Conservation (phyloP, 306 rosid species). For the Pachyrhizus erosus region DNA sequence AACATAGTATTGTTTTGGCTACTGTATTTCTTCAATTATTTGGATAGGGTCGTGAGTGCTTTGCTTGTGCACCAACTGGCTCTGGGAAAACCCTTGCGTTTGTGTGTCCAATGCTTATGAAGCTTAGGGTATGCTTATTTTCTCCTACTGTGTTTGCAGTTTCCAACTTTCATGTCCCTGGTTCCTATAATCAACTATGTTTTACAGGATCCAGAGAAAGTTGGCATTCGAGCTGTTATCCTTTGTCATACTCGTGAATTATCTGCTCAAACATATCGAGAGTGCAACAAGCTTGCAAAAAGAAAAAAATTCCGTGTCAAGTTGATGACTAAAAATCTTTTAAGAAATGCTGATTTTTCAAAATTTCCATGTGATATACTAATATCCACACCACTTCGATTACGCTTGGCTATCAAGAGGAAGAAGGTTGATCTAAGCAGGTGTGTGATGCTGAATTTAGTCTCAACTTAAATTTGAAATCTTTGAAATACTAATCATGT, state of each 20-base stretch:
- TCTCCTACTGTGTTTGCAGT: conserved; percentile 23
- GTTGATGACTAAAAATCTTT: conserved; percentile 70
- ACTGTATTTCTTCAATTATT: conserved; percentile 4
- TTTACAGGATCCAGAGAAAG: conserved; percentile 62
- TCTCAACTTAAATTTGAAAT: conserved; percentile 28
- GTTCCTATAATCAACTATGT: conserved; percentile 41
- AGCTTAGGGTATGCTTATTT: conserved; percentile 71
- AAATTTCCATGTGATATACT: conserved; percentile 79
- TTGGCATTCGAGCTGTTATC: conserved; percentile 82
- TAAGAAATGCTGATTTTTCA: conserved; percentile 71
- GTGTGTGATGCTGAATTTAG: conserved; percentile 52
- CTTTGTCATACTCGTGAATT: conserved; percentile 90
- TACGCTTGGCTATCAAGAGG: conserved; percentile 64
- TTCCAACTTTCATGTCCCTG: conserved; percentile 25
- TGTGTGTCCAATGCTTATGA: conserved; percentile 91
- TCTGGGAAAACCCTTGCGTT: conserved; percentile 96
- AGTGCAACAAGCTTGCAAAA: conserved; percentile 82
- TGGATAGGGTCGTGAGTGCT: conserved; percentile 85
- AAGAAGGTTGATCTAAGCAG: conserved; percentile 80
- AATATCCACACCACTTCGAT: conserved; percentile 86
- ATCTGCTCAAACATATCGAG: conserved; percentile 86
- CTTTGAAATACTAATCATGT: conserved; percentile 15
- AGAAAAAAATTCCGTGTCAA: conserved; percentile 70
- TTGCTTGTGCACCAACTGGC: conserved; percentile 99
- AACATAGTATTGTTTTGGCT: background rate